These are phyloP conservation scores for Dichotomocladium elegans DNA, from an alignment of 371 early-diverging fungal species.

Conservation along the genomic window DNA sequence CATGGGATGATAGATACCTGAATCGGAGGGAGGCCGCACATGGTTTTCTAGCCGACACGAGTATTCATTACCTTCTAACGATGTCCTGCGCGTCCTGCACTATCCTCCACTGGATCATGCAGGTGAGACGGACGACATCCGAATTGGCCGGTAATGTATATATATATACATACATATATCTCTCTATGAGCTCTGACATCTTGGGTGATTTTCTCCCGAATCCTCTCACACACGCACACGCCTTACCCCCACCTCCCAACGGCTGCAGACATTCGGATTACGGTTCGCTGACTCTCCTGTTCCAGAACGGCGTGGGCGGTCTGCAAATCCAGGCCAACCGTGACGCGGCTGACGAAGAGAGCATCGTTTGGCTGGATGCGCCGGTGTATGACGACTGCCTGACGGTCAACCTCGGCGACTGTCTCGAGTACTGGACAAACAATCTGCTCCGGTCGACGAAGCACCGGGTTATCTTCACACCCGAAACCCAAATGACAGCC, in stretches of 20 bases:
- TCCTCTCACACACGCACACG: too few species aligned
- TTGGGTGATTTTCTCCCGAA: too few species aligned
- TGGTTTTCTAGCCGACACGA: constrained; percentile 44
- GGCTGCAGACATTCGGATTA: constrained; percentile 50
- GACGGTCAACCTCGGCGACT: constrained; percentile 62
- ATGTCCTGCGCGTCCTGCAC: constrained; percentile 44
- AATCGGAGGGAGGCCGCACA: constrained; percentile 35
- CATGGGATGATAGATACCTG: constrained; percentile 26
- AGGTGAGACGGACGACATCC: constrained; percentile 21
- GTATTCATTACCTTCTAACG: constrained; percentile 39
- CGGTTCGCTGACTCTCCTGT: constrained; percentile 59
- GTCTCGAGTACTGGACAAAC: constrained; percentile 63
- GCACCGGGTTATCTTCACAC: constrained; percentile 59
- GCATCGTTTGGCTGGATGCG: constrained; percentile 46
- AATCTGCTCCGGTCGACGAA: constrained; percentile 54
- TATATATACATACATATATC: too few species aligned
- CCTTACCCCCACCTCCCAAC: too few species aligned
- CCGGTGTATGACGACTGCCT: constrained; percentile 47
- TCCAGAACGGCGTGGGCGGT: constrained; percentile 58
- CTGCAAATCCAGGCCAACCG: constrained; percentile 51
- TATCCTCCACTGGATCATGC: constrained; percentile 35
- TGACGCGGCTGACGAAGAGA: constrained; percentile 8
- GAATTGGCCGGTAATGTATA: constrained; percentile 56
- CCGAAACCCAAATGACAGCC: constrained; percentile 30
- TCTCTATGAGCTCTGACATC: too few species aligned